A percentile compares a stretch with the other conserved stretches of the same genome.
Conservation (phyloP, 306 rosid species). For the Sindora glabra region DNA sequence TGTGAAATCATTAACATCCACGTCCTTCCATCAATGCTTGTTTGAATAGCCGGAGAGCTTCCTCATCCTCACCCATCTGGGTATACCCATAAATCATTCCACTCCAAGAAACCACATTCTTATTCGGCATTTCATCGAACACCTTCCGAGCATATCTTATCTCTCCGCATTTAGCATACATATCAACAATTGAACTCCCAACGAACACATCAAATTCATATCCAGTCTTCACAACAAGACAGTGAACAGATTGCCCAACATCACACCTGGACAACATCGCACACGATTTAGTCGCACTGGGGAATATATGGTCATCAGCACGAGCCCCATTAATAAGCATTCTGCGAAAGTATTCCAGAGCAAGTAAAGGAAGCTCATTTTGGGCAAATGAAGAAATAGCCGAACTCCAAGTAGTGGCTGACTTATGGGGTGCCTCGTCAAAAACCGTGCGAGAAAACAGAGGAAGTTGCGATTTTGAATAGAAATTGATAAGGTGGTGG, state of each 20-base stretch:
- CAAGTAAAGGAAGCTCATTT: conserved; percentile 57
- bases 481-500: conserved; percentile 70
- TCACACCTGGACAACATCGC: conserved; percentile 38
- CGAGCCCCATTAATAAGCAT: conserved; percentile 43
- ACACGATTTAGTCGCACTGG: conserved; percentile 60
- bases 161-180: conserved; percentile 57
- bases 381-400: conserved; percentile 66
- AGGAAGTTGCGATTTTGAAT: conserved; percentile 65
- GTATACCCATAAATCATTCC: conserved; percentile 76
- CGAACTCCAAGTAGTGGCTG: conserved; percentile 81
- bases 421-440: conserved; percentile 28
- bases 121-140: conserved; percentile 69
- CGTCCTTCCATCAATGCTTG: conserved; percentile 29
- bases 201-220: conserved; percentile 53
- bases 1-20: conserved; percentile 72
- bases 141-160: conserved; percentile 33
- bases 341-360: conserved; percentile 49
- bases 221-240: conserved; percentile 49
- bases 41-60: conserved; percentile 56
- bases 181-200: conserved; percentile 63
- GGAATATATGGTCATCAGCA: conserved; percentile 65
- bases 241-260: conserved; percentile 39
- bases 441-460: conserved; percentile 39
- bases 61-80: conserved; percentile 56
- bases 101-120: conserved; percentile 79